These are phyloP conservation scores for Globisporangium spinosum DNA, from an alignment of 352 stramenopile genomes.

Conservation along the genomic window DNA sequence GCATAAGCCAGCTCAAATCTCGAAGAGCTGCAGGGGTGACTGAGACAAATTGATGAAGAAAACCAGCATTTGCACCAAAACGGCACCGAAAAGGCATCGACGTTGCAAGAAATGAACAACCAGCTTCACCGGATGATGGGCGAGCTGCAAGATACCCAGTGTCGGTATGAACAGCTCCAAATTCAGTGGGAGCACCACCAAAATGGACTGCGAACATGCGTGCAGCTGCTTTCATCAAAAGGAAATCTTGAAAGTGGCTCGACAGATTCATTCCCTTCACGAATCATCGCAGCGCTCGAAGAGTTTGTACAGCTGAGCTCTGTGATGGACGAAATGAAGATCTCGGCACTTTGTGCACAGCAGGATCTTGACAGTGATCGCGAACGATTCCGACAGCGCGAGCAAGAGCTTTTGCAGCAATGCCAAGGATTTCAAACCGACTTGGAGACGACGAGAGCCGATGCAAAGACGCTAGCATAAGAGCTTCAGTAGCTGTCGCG, in stretches of 20 bases:
- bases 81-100: constrained; percentile 42
- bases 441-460: constrained; percentile 32
- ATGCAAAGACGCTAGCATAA: constrained; percentile 44
- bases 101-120: constrained; percentile 56
- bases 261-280: constrained; percentile 19
- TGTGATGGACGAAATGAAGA: constrained; percentile 40
- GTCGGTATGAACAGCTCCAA: constrained; percentile 33
- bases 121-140: constrained; percentile 38
- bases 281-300: constrained; percentile 21
- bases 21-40: constrained; percentile 27
- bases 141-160: constrained; percentile 31
- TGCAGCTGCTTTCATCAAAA: constrained; percentile 27
- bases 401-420: constrained; percentile 42
- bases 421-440: constrained; percentile 30
- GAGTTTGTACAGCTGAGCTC: constrained; percentile 22
- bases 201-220: constrained; percentile 22
- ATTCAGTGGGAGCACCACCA: constrained; percentile 28
- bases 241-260: neutral
- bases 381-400: constrained; percentile 31
- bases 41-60: constrained; percentile 35
- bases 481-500: constrained; percentile 52
- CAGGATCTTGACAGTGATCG: constrained; percentile 47
- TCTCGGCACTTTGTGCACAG: constrained; percentile 40
- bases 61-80: constrained; percentile 43
- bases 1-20: constrained; percentile 23